These are phyloP conservation scores for Cupressus sempervirens DNA, from an alignment of 75 land plant genomes.

Conservation along the genomic window DNA sequence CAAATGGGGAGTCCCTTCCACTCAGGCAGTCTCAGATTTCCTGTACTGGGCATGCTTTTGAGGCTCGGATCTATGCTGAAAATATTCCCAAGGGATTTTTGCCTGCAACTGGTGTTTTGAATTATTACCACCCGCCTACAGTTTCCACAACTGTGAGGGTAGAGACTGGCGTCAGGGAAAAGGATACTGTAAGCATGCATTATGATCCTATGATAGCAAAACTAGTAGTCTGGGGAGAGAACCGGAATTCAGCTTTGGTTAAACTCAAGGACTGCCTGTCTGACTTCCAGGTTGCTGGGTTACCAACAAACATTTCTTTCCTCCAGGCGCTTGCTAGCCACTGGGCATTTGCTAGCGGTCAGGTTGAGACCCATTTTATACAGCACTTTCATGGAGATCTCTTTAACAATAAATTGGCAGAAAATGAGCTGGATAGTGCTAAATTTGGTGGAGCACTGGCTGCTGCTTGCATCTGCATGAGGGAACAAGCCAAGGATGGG, in stretches of 20 bases:
- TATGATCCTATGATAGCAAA: conserved; percentile 99
- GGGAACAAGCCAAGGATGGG: conserved; percentile 24
- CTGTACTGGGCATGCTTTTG: conserved; percentile 90
- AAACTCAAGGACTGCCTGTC: conserved; percentile 73
- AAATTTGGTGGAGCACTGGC: conserved; percentile 60
- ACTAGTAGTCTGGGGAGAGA: conserved; percentile 90
- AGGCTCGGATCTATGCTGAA: conserved; percentile 98
- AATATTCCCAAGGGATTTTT: conserved; percentile 95
- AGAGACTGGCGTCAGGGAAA: conserved; percentile 90
- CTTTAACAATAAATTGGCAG: conserved; percentile 20
- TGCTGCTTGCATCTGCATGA: conserved; percentile 69
- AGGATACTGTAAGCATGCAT: conserved; percentile 83
- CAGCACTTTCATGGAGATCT: conserved; percentile 75
- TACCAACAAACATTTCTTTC: conserved; percentile 87
- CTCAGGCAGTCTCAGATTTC: conserved; percentile 62
- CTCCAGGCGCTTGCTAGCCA: conserved; percentile 72
- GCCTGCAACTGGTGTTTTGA: conserved; percentile 88
- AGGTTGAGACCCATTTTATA: conserved; percentile 92
- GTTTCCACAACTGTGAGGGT: conserved; percentile 77
- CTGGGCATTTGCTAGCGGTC: conserved; percentile 65
- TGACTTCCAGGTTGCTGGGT: conserved; percentile 92
- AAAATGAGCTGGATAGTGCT: conserved; percentile 25
- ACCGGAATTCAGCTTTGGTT: conserved; percentile 71
- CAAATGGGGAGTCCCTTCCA: conserved; percentile 89
- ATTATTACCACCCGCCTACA: conserved; percentile 75